Evolutionary conservation across 768 basidiomycete species (phyloP), one percentile per base, ranked within the genome.

Genomic region (Boletus fagicola): DNA sequence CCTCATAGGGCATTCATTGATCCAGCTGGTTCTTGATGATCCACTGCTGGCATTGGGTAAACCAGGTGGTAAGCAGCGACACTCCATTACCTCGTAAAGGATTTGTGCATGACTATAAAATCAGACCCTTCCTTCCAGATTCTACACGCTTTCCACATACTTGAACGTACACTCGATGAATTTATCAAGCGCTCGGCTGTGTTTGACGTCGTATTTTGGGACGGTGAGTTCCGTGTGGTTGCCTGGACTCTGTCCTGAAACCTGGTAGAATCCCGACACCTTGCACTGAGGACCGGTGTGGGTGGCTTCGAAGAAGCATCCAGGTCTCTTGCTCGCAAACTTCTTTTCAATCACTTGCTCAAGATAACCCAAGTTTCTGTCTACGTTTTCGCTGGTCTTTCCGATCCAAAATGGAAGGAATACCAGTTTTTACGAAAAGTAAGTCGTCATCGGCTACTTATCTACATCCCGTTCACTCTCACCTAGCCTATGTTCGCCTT

Each of bases 401-500:
- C 67, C 2, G 85, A 86, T 65, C 72, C 74, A 0, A 64, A 54
- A 1, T 88, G 87, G 86, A 56, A 65, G 10, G 66, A 67, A 3
- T 85, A 83, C 61, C 74, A 73, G 35, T 56, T 65, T 22, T 57
- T 61, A 15, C 75, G 68, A 57, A 79, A 81, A 71, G 80, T 82
- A 53, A 35, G 63, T 56, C 44, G n/a, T 12, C 6, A 31, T 30
- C 3, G 2, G 5, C 7, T 11, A 5, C 4, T 8, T 5, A 8
- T 47, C 5, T 38, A 12, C 40, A 35, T 30, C 40, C 26, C 33
- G 16, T 57, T 71, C 43, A 74, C 47, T 7, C 3, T 40, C 9
- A 15, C 35, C 31, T 58, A 87, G 84, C 87, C 88, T 1, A 86
- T 89, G 85, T 87, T 87, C 54, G 75, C 82, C 30, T 74, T 89